These are phyloP conservation scores for Calcarisporium arbuscula DNA, from an alignment of 2,329 filamentous ascomycete genomes.

Conservation along the genomic window DNA sequence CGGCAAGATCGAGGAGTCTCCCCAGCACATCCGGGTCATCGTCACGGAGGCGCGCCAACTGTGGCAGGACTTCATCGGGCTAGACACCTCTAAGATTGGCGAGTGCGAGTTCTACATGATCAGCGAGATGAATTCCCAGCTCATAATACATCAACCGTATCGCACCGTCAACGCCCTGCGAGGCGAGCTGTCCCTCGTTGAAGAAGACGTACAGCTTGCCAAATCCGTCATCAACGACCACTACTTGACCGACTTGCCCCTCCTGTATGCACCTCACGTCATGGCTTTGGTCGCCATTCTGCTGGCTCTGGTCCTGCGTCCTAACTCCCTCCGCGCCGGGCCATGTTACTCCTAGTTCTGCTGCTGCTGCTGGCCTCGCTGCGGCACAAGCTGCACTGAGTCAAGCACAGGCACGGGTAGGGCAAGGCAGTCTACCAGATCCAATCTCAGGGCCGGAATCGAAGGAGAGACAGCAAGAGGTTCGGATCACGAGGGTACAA, in stretches of 20 bases:
- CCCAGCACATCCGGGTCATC: conserved; percentile 90
- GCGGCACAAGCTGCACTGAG: conserved; percentile 43
- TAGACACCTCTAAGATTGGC: conserved; percentile 77
- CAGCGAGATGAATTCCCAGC: conserved; percentile 80
- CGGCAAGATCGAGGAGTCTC: conserved; percentile 96
- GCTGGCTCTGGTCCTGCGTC: conserved; percentile 74
- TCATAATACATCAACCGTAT: conserved; percentile 89
- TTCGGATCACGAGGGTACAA: conserved; percentile 58
- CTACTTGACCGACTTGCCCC: conserved; percentile 84
- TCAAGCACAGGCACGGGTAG: conserved; percentile 34
- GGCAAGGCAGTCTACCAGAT: conserved; percentile 12
- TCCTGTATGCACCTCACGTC: conserved; percentile 79
- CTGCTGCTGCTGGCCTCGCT: conserved; percentile 37
- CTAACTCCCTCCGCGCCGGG: conserved; percentile 30
- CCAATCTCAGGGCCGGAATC: conserved; percentile 16
- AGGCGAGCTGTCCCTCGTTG: conserved; percentile 61
- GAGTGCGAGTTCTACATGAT: conserved; percentile 94
- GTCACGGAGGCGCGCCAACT: conserved; percentile 78
- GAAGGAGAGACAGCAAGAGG: conserved; percentile 46
- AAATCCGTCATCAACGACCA: conserved; percentile 86
- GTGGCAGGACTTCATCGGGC: conserved; percentile 72
- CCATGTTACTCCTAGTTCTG: conserved; percentile 21
- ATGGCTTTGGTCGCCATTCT: conserved; percentile 84
- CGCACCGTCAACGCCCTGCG: conserved; percentile 70
- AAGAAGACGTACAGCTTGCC: conserved; percentile 71